A percentile compares a stretch with the other conserved stretches of the same genome.
Conservation (phyloP, 2,329 filamentous ascomycete genomes). For the Phaeosphaeria sp. region DNA sequence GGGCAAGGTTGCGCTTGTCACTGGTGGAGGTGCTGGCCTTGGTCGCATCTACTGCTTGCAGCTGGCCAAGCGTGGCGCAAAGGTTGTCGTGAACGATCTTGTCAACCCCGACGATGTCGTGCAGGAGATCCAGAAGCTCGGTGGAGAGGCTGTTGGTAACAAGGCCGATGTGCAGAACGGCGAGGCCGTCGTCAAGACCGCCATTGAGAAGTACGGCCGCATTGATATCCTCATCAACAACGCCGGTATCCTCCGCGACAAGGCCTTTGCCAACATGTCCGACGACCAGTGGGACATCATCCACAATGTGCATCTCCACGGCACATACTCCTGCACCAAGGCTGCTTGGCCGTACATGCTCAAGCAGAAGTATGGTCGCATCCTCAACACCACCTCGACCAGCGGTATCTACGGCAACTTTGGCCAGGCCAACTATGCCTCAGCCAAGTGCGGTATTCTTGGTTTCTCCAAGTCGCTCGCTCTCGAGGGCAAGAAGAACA, state of each 20-base stretch:
- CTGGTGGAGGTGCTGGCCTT: conserved; percentile 62
- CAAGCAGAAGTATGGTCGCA: conserved; percentile 97
- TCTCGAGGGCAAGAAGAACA: conserved; percentile 93
- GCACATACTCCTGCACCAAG: conserved; percentile 96
- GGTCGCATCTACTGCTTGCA: conserved; percentile 89
- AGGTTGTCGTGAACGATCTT: conserved; percentile 95
- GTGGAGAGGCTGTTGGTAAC: conserved; percentile 89
- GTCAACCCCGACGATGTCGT: conserved; percentile 89
- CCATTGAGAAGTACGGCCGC: conserved; percentile 91
- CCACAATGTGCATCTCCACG: conserved; percentile 88
- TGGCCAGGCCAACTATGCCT: conserved; percentile 96
- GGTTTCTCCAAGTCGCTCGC: conserved; percentile 94
- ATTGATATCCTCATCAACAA: conserved; percentile 98
- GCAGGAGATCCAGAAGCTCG: conserved; percentile 86
- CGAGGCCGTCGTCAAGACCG: conserved; percentile 86
- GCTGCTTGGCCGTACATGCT: conserved; percentile 97
- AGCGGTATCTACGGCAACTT: conserved; percentile 99
- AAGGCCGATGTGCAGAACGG: conserved; percentile 95
- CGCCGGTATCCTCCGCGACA: conserved; percentile 95
- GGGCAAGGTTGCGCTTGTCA: conserved; percentile 48
- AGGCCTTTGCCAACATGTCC: conserved; percentile 97
- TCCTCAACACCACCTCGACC: conserved; percentile 96
- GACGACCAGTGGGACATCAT: conserved; percentile 93
- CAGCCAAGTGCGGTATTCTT: conserved; percentile 76
- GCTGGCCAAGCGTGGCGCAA: conserved; percentile 83